phyloP scores from a whole-genome alignment of 352 stramenopile species.

The Phytophthora pinifolia region DNA sequence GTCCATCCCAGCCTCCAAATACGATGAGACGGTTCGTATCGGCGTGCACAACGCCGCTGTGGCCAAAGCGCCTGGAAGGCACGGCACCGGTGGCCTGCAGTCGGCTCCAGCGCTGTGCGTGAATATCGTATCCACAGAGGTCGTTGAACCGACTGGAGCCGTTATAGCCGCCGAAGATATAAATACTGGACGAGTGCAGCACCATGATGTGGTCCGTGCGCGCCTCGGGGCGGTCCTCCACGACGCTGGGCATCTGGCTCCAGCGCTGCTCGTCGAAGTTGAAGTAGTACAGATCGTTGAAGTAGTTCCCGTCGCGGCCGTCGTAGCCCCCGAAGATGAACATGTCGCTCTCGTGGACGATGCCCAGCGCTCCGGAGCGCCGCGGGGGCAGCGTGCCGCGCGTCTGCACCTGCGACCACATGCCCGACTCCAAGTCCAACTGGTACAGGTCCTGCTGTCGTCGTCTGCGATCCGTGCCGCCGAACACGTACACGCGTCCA shows the following conservation, averaged over 20 bases:
- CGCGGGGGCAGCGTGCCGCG: slow-evolving; percentile 59
- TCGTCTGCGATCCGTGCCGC: slow-evolving; percentile 75
- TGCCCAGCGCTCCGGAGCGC: slow-evolving; percentile 76
- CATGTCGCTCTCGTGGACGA: slow-evolving; percentile 82
- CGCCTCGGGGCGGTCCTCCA: slow-evolving; percentile 62
- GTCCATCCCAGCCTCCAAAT: slow-evolving; percentile 87
- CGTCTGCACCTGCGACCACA: slow-evolving; percentile 78
- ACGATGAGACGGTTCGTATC: slow-evolving; percentile 74
- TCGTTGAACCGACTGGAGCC: slow-evolving; percentile 82
- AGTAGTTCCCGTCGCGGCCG: slow-evolving; percentile 88
- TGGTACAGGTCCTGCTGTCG: slow-evolving; percentile 87
- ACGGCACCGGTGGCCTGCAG: slow-evolving; percentile 47
- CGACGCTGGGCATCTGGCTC: slow-evolving; percentile 76
- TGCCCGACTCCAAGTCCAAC: slow-evolving; percentile 62
- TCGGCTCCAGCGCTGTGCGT: slow-evolving; percentile 51
- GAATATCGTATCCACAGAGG: slow-evolving; percentile 73
- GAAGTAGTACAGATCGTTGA: slow-evolving; percentile 89
- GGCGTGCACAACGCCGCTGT: slow-evolving; percentile 78
- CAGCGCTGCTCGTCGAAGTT: slow-evolving; percentile 79
- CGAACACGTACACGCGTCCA: slow-evolving; percentile 82
- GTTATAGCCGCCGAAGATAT: slow-evolving; percentile 90
- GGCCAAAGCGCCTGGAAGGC: slow-evolving; percentile 76
- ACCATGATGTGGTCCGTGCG: slow-evolving; percentile 90
- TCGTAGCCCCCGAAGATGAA: slow-evolving; percentile 92
- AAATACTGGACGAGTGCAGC: slow-evolving; percentile 74